Percentiles rank a stretch among this genome's conserved stretches.
These are phyloP conservation scores for Chaetomium fimeti DNA, from an alignment of 495 filamentous ascomycete genomes.

Conservation along the genomic window DNA sequence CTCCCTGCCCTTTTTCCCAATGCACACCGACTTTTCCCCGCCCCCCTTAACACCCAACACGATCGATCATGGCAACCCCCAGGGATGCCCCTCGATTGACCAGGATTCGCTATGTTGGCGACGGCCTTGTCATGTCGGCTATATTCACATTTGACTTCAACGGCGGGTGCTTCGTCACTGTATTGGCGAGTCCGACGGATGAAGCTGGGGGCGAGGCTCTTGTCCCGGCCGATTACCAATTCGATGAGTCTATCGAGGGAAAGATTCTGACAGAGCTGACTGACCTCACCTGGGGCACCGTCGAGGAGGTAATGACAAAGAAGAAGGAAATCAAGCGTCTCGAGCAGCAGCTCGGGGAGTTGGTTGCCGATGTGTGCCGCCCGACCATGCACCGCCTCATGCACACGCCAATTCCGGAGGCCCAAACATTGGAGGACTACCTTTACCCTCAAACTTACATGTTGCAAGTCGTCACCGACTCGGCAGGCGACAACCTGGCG, in stretches of 20 bases:
- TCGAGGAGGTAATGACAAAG: not conserved
- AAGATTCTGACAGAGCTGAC: not conserved
- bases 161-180: not conserved
- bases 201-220: not conserved
- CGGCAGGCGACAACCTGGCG: not conserved
- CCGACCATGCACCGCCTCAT: not conserved
- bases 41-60: too few species aligned
- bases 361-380: not conserved
- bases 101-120: not conserved
- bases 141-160: not conserved
- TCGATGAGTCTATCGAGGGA: constrained; percentile 4
- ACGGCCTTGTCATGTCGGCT: not conserved
- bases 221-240: not conserved
- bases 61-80: too few species aligned
- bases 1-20: too few species aligned
- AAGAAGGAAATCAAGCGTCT: not conserved
- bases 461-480: constrained; percentile 3
- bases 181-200: not conserved
- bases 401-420: not conserved
- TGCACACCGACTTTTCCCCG: too few species aligned
- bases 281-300: not conserved
- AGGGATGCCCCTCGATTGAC: too few species aligned
- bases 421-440: not conserved
- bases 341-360: not conserved
- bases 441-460: not conserved